Base-by-base conservation (phyloP, 1,284 basidiomycete species). In the Ceratobasidium sp. region DNA sequence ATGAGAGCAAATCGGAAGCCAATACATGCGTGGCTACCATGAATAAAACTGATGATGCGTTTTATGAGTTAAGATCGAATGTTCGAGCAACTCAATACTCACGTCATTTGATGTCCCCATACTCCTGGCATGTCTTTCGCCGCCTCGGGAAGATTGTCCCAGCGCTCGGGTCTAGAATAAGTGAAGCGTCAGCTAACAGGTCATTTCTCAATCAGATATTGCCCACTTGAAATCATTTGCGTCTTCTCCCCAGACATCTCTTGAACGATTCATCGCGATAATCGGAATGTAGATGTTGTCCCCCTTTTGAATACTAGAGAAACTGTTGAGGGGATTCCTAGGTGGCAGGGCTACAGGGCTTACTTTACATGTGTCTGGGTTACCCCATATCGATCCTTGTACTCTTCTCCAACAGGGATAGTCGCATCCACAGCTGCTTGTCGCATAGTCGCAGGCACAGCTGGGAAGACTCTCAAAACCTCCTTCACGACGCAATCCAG, bases 1-100 rank as follows among this genome's bases (percentile, higher is more conserved):
- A 87, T 82, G 30, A 92, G 76, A 1, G 90, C 85, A 77, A 93
- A 92, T 4, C 89, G 86, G 78, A 89, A 92, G 0, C 91, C 91
- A 54, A 90, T 89, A 77, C 89, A 90, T 1, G 87, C 23, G 0
- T 38, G 64, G n/a, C 26, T 52, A 13, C 69, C 46, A 14, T 59
- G 43, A 50, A 47, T 21, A n/a, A 52, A 92, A 2, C 52, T 54
- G 18, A 14, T 14, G 26, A 47, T 13, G 14, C 14, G 26, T 16
- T 38, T 9, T 21, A 8, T 54, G 13, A 44, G 32, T 47, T 13
- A 32, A 18, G 8, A 11, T 43, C 18, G 6, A 16, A 16, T 14
- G 41, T 14, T 21, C 13, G 14, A 32, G 26, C 46, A 16, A 6
- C 6, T 11, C 44, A 50, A 30, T 2, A 87, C 76, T 83, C 91